Evolutionary conservation across 179 eudicot genomes (phyloP), one percentile per base, ranked within the genome.

Genomic region (Gypsophila paniculata): DNA sequence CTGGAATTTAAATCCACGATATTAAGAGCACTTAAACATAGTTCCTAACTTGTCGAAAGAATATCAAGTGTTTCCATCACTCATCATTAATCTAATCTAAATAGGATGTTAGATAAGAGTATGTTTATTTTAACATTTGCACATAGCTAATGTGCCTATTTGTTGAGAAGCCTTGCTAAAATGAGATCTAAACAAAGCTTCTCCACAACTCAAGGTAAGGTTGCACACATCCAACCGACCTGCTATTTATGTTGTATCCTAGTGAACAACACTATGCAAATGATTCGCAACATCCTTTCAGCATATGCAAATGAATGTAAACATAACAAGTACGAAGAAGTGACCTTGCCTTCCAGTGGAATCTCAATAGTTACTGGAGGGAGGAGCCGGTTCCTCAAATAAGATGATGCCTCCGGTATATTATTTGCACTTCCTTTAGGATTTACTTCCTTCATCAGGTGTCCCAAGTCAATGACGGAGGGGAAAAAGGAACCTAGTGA

Each of bases 391-490:
- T 72, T 82, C 70, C 82, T 90, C 77, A 95, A 70, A 81, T 81
- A 82, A 19, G 94, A 81, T 76, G 86, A 82, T 58, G 94, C 88
- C 17, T 90, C 88, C 23, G 90, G 81, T 74, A 94, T 36, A 74
- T 78, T 86, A 61, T 80, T 84, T 80, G 76, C 73, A 57, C 75
- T 86, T 72, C 82, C 85, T 67, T 72, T 68, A 72, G 87, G 88
- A 68, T 80, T 83, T 61, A 91, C 68, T 80, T 92, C 90, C 78
- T 86, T 85, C 86, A 90, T 84, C 49, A 95, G 82, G 84, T 88
- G 89, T 80, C 81, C 86, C 80, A 95, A 36, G 74, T 92, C 99
- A 61, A 87, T 78, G 52, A 90, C 75, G 60, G 78, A 62, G 60
- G 96, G 96, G 75, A 92, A 90, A 72, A 52, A 76, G 38, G 74